Percentiles rank a stretch among this genome's conserved stretches.
Evolutionary conservation across 495 filamentous ascomycete genomes (phyloP).

Genomic region (Neurospora tetrasperma): DNA sequence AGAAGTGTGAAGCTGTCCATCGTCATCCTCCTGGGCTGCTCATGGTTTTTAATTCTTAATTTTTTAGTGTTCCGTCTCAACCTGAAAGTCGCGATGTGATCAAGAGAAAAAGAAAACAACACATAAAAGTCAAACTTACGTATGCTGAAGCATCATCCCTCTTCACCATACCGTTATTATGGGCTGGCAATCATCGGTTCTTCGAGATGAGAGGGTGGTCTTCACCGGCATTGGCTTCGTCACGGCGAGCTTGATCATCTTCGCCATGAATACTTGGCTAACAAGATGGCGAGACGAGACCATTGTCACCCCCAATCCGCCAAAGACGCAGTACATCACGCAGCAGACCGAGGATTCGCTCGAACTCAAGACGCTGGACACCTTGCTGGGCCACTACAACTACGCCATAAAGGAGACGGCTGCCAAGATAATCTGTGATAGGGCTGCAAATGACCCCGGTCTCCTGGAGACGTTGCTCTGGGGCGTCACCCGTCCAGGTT

Average conservation of each 20-base stretch:
- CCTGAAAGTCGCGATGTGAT: neutral
- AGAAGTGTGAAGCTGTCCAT: neutral
- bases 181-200: conserved; percentile 22
- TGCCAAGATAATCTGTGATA: conserved; percentile 41
- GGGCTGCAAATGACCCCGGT: conserved; percentile 36
- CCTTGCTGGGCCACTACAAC: conserved; percentile 43
- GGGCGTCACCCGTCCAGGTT: conserved; percentile 40
- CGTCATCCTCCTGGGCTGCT: neutral
- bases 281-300: conserved; percentile 36
- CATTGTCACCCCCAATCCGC: conserved; percentile 35
- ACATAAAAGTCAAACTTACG: neutral
- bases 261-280: conserved; percentile 29
- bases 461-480: conserved; percentile 34
- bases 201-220: conserved; percentile 35
- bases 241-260: conserved; percentile 23
- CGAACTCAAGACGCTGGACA: conserved; percentile 36
- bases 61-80: too few species aligned
- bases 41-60: too few species aligned
- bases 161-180: conserved; percentile 12
- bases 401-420: conserved; percentile 42
- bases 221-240: conserved; percentile 30
- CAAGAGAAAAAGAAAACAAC: neutral
- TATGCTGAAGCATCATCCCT: neutral
- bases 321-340: conserved; percentile 48
- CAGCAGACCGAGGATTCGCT: conserved; percentile 50